Evolutionary conservation across 2,329 filamentous ascomycete genomes (phyloP), one percentile per base, ranked within the genome.

Genomic region (Neonectria sp.): DNA sequence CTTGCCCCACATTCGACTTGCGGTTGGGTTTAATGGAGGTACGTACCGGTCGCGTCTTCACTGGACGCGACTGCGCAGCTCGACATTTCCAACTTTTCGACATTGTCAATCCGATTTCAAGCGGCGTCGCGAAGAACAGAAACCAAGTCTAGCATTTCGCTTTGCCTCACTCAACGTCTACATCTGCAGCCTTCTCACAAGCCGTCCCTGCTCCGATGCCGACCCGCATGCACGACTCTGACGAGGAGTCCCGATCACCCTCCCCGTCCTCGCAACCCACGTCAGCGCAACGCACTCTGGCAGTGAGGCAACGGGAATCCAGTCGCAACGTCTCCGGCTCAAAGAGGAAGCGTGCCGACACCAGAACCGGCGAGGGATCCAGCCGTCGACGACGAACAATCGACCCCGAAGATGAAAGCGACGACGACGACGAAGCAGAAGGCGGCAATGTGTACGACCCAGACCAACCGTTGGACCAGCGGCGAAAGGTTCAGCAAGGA

Each of bases 381-480:
- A 75, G 51, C 46, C 55, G 62, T 49, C 73, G 78, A 59, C 74
- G 73, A 25, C 73, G 76, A 35, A 79, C 74, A 4, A 55, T 52
- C 29, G 76, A 75, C 35, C 70, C 75, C 25, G 51, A 71, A 55
- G 8, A 70, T 51, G 65, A 74, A 52, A 68, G 70, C 55, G 53
- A 72, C 17, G 68, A 73, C 5, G 60, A 73, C 27, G 62, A 73
- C 27, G 67, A 63, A 17, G 48, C 27, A 11, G 29, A 65, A 4
- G 51, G n/a, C n/a, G 69, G 68, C 35, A 85, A 88, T 24, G 83
- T 85, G 6, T 97, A 95, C 79, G 93, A 98, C 76, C 95, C 95
- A 0, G 91, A 97, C 68, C 95, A 98, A 78, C 86, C 94, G 63
- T 85, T 92, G 13, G 89, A 92, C 49, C 89, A 95, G 79, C 90